These are phyloP conservation scores for Coniochaeta prunicola DNA, from an alignment of 2,329 filamentous ascomycete species.

Conservation along the genomic window DNA sequence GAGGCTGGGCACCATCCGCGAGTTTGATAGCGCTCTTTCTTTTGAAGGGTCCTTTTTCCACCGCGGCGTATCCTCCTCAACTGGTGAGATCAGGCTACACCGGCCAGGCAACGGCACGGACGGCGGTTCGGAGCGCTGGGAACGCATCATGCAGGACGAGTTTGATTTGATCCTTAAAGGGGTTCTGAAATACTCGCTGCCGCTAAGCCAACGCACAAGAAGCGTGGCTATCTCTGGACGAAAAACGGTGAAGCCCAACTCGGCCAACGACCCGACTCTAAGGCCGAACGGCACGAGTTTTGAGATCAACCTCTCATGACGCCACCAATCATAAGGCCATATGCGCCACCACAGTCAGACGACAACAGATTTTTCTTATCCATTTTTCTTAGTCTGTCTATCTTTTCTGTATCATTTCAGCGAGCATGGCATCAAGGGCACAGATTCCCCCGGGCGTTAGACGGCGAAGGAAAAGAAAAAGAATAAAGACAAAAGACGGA, in stretches of 20 bases:
- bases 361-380: constrained; percentile 16
- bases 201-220: constrained; percentile 51
- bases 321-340: neutral
- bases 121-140: constrained; percentile 81
- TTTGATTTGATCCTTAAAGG: constrained; percentile 92
- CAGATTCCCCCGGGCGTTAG: neutral
- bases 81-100: constrained; percentile 74
- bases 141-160: constrained; percentile 80
- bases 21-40: constrained; percentile 78
- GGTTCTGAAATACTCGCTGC: constrained; percentile 73
- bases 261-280: constrained; percentile 42
- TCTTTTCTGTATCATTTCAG: constrained; percentile 25
- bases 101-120: constrained; percentile 86
- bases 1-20: constrained; percentile 80
- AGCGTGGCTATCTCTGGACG: constrained; percentile 54
- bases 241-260: constrained; percentile 54
- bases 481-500: neutral
- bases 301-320: neutral
- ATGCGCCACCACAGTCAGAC: constrained; percentile 12
- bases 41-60: constrained; percentile 90
- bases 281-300: neutral
- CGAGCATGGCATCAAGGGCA: constrained; percentile 19
- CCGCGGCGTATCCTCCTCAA: constrained; percentile 61
- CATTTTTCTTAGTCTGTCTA: neutral
- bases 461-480: neutral